Base-by-base conservation (phyloP, 495 filamentous ascomycete species). In the Sporormia fimetaria region DNA sequence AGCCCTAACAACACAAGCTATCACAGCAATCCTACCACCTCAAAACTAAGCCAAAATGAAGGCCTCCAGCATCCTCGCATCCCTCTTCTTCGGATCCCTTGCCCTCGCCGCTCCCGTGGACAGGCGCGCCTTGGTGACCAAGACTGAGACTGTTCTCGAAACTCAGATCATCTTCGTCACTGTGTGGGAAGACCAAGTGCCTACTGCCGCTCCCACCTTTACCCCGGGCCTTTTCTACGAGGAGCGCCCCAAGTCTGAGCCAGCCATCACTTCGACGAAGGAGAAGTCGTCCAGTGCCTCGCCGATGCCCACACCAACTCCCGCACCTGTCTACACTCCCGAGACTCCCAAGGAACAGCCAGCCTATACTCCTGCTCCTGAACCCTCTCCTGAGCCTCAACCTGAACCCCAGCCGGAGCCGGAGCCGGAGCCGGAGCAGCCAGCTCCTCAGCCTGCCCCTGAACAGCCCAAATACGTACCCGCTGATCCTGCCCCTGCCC, bases 31-130 rank as follows among this genome's bases (percentile, higher is more conserved):
- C 31, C 20, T 11, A 50, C 29, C 4, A 44, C 14, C 21, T 20
- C 17, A 17, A 9, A 31, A 18, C 7, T 27, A 36, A 9, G 10
- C 18, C 35, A 51, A 28, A 11, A 51, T 51, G 47, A 51, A 51
- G 41, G 37, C 47, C 47, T 51, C 47, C 24, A 45, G 21, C 29
- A 26, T 45, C 39, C 28, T 51, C 47, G 47, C 41, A 6, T 45
- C 47, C 24, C 11, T 37, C 26, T 24, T 45, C 11, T 41, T 44
- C 37, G 29, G 40, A 36, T 21, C 41, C 20, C 34, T 51, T 23
- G 47, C 41, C 27, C 29, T 23, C 30, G 40, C 47, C 24, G 40
- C 36, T 2, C 46, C 46, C 27, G 7, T 49, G 2, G 26, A 38
- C 35, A 51, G 37, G 41, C 47, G 47, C 47, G 47, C 20, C 20